phyloP scores from a whole-genome alignment of 2,329 filamentous ascomycete species.

The Colletotrichum sp. region DNA sequence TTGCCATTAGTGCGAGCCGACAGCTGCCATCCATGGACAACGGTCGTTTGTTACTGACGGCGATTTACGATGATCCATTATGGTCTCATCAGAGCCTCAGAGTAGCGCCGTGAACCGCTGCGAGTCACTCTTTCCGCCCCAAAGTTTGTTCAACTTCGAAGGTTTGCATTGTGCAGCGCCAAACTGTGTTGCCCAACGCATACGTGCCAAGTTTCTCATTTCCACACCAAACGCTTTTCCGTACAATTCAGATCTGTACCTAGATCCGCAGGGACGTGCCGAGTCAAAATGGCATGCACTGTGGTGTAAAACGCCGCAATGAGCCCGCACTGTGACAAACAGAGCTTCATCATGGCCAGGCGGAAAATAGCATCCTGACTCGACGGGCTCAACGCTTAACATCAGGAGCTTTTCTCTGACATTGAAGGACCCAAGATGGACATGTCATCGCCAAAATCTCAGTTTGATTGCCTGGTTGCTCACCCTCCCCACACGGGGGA shows the following conservation, averaged over 20 bases:
- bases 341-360: background rate
- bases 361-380: background rate
- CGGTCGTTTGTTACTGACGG: background rate
- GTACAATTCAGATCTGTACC: background rate
- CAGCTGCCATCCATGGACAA: background rate
- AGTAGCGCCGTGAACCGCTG: background rate
- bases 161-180: background rate
- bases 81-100: background rate
- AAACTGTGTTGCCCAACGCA: background rate
- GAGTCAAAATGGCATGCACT: constrained; percentile 7
- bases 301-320: background rate
- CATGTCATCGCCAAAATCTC: background rate
- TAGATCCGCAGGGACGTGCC: constrained; percentile 3
- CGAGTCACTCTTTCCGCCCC: background rate
- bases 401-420: constrained; percentile 18
- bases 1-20: background rate
- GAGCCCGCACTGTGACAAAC: background rate
- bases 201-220: constrained; percentile 1
- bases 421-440: constrained; percentile 2
- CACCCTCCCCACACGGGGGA: constrained; percentile 17
- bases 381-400: background rate
- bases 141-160: background rate
- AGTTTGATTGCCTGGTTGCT: constrained; percentile 6
- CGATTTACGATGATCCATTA: background rate
- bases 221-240: background rate